Evolutionary conservation across 345 rosid species (phyloP).

Genomic region (Litchi chinensis): DNA sequence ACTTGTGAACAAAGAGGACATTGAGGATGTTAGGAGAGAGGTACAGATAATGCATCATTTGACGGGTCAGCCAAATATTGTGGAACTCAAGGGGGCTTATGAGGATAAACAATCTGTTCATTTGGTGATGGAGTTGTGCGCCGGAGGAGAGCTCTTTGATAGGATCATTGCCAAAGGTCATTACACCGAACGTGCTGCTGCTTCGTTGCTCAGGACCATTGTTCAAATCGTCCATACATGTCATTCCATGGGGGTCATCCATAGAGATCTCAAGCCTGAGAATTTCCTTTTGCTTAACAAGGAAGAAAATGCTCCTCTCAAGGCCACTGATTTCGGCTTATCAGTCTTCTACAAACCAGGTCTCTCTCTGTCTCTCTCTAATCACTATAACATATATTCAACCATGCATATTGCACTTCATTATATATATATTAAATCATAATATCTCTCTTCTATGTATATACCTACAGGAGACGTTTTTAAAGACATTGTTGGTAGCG

Average conservation of each 20-base stretch:
- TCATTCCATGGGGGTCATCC: slow-evolving; percentile 95
- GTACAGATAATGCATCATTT: slow-evolving; percentile 95
- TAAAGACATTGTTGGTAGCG: slow-evolving; percentile 92
- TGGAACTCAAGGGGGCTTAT: slow-evolving; percentile 91
- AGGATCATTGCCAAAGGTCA: slow-evolving; percentile 93
- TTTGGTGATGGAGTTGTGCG: slow-evolving; percentile 94
- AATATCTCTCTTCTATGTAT: no score
- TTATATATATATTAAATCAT: no score
- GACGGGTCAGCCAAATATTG: slow-evolving; percentile 85
- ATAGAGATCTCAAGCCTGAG: slow-evolving; percentile 95
- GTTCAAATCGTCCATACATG: slow-evolving; percentile 88
- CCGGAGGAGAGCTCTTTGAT: slow-evolving; percentile 92
- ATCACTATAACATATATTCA: no score
- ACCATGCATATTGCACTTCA: no score
- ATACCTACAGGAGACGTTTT: slow-evolving; percentile 66
- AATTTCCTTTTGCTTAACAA: slow-evolving; percentile 79
- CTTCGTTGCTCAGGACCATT: slow-evolving; percentile 78
- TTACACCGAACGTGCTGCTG: slow-evolving; percentile 89
- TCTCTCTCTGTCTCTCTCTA: background rate
- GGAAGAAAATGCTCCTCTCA: slow-evolving; percentile 79
- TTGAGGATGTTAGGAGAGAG: slow-evolving; percentile 90
- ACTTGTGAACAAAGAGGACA: slow-evolving; percentile 83
- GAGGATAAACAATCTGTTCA: slow-evolving; percentile 95
- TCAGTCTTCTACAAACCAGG: slow-evolving; percentile 96
- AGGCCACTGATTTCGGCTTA: slow-evolving; percentile 91